phyloP scores from a whole-genome alignment of 805 yeast species.

The Isabelozyma pseudorhagii region DNA sequence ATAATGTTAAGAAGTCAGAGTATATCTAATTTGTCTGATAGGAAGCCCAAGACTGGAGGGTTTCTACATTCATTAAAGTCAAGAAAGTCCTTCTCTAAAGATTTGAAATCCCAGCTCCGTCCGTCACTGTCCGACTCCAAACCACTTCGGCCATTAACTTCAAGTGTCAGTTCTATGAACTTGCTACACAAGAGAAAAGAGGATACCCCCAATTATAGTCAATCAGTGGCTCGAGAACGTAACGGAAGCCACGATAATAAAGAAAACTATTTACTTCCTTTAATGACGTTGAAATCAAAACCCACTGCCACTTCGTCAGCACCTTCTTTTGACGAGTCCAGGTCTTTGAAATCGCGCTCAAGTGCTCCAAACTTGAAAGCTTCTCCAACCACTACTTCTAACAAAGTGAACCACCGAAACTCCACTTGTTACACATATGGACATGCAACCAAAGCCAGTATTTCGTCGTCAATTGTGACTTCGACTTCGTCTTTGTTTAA shows the following conservation, averaged over 20 bases:
- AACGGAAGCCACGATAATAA: constrained; percentile 6
- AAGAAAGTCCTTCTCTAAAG: constrained; percentile 7
- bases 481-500: constrained; percentile 4
- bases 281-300: background rate
- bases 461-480: background rate
- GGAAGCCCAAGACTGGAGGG: constrained; percentile 9
- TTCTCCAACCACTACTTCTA: background rate
- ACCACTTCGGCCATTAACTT: constrained; percentile 10
- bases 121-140: background rate
- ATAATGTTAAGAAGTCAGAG: constrained; percentile 27
- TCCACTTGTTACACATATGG: constrained; percentile 3
- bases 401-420: constrained; percentile 2
- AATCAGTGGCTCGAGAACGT: constrained; percentile 7
- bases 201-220: constrained; percentile 8
- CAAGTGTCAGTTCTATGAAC: constrained; percentile 10
- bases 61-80: constrained; percentile 14
- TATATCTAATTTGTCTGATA: constrained; percentile 19
- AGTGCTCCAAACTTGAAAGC: constrained; percentile 19
- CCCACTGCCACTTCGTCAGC: background rate
- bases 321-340: background rate
- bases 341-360: constrained; percentile 14
- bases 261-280: constrained; percentile 9
- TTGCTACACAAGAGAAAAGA: constrained; percentile 4
- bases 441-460: background rate
- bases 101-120: constrained; percentile 3